A percentile compares a stretch with the other conserved stretches of the same genome.
Evolutionary conservation across 2,329 filamentous ascomycete species (phyloP).

Genomic region (Cercospora sojina): DNA sequence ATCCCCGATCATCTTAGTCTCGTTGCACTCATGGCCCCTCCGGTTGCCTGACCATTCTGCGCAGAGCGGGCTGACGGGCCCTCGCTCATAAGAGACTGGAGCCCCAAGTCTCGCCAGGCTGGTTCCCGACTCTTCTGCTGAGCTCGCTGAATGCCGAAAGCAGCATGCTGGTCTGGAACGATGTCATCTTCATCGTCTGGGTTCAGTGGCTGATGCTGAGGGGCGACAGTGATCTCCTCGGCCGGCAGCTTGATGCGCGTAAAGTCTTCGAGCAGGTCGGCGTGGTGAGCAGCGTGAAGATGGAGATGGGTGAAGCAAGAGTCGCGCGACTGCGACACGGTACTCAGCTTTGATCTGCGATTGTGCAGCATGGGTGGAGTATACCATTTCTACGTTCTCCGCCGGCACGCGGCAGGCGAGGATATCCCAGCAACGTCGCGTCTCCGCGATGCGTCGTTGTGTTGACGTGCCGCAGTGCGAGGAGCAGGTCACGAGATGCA

Average conservation of each 20-base stretch:
- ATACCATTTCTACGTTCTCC: conserved; percentile 17
- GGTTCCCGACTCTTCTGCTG: conserved; percentile 70
- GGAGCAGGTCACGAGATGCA: neutral
- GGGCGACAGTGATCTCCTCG: conserved; percentile 80
- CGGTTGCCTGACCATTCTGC: conserved; percentile 17
- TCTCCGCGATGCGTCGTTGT: neutral
- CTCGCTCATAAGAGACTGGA: conserved; percentile 67
- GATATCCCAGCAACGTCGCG: neutral
- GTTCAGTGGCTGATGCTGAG: conserved; percentile 76
- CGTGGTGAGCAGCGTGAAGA: conserved; percentile 68
- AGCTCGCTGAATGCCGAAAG: conserved; percentile 79
- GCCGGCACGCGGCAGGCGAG: neutral
- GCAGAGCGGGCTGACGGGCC: conserved; percentile 49
- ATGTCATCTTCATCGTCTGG: conserved; percentile 85
- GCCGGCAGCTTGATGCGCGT: conserved; percentile 44
- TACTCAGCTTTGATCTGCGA: conserved; percentile 7
- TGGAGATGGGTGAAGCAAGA: conserved; percentile 73
- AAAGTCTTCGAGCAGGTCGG: conserved; percentile 71
- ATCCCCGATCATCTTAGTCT: conserved; percentile 11
- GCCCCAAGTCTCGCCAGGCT: conserved; percentile 75
- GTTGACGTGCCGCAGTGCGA: neutral
- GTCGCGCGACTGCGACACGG: conserved; percentile 60
- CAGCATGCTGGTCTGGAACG: conserved; percentile 82
- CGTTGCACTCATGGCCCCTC: conserved; percentile 16
- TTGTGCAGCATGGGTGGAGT: neutral